A percentile compares a stretch with the other conserved stretches of the same genome.
Evolutionary conservation across 768 basidiomycete species (phyloP).

Genomic region (Phylloporus sp.): DNA sequence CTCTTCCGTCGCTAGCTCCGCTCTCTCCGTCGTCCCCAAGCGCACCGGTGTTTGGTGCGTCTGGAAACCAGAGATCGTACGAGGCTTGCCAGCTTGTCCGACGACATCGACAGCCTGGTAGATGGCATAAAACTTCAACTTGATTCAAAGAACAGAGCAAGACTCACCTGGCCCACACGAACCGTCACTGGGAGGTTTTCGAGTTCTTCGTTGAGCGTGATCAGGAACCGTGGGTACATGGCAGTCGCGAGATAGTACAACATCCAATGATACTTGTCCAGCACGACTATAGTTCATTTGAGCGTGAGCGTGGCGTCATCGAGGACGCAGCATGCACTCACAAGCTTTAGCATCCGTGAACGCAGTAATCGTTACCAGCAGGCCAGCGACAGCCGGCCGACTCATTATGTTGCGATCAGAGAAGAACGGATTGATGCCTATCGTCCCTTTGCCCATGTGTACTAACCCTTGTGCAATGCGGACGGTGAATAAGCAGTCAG

Average conservation of each 20-base stretch:
- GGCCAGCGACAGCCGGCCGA: conserved; percentile 82
- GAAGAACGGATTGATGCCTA: conserved; percentile 96
- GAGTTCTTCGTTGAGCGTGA: conserved; percentile 91
- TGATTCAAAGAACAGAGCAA: not conserved
- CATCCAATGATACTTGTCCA: conserved; percentile 99
- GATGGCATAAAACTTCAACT: conserved; percentile 2
- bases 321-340: conserved; percentile 38
- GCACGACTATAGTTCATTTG: conserved; percentile 58
- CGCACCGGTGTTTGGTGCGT: conserved; percentile 97
- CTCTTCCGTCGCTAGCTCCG: conserved; percentile 96
- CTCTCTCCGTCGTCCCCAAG: conserved; percentile 89
- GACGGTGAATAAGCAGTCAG: conserved; percentile 94
- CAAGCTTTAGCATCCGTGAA: conserved; percentile 94
- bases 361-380: conserved; percentile 82
- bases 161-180: conserved; percentile 81
- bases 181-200: conserved; percentile 85
- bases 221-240: conserved; percentile 98
- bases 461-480: conserved; percentile 93
- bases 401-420: conserved; percentile 88
- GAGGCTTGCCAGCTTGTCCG: conserved; percentile 95
- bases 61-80: conserved; percentile 97
- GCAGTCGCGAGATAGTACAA: conserved; percentile 91
- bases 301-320: conserved; percentile 1
- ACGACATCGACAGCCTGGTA: conserved; percentile 90
- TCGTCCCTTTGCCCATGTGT: conserved; percentile 99